Percentiles rank a stretch among this genome's conserved stretches.
phyloP scores from a whole-genome alignment of 805 yeast genomes.

The Cyberlindnera veronae region DNA sequence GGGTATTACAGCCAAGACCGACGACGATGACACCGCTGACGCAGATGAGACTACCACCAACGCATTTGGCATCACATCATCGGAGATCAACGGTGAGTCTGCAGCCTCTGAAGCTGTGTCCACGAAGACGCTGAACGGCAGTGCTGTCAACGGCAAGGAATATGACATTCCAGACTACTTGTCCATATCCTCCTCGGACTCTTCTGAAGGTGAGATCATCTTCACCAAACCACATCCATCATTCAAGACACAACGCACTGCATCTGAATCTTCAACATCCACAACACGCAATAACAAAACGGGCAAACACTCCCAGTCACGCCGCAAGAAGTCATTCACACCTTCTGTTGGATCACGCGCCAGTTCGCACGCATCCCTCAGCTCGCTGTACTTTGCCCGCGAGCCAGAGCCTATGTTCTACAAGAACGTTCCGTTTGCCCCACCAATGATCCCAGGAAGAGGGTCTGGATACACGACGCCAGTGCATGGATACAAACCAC shows the following conservation, averaged over 20 bases:
- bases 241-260: slow-evolving; percentile 4
- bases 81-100: neutral
- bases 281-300: neutral
- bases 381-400: slow-evolving; percentile 14
- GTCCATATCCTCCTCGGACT: slow-evolving; percentile 10
- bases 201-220: slow-evolving; percentile 11
- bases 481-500: slow-evolving; percentile 1
- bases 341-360: slow-evolving; percentile 14
- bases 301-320: neutral
- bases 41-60: slow-evolving; percentile 3
- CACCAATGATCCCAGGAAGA: slow-evolving; percentile 11
- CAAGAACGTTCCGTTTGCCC: slow-evolving; percentile 15
- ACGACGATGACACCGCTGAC: neutral
- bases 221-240: slow-evolving; percentile 8
- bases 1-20: slow-evolving; percentile 21
- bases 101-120: slow-evolving; percentile 1
- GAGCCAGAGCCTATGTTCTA: slow-evolving; percentile 12
- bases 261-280: slow-evolving; percentile 3
- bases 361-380: slow-evolving; percentile 19
- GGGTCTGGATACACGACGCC: slow-evolving; percentile 1
- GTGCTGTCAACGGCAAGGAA: neutral
- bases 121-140: slow-evolving; percentile 3
- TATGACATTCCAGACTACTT: slow-evolving; percentile 8
- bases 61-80: slow-evolving; percentile 23
- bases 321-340: slow-evolving; percentile 6